Evolutionary conservation across 345 rosid species (phyloP), one percentile per base, ranked within the genome.

Genomic region (Capsella bursapastoris): DNA sequence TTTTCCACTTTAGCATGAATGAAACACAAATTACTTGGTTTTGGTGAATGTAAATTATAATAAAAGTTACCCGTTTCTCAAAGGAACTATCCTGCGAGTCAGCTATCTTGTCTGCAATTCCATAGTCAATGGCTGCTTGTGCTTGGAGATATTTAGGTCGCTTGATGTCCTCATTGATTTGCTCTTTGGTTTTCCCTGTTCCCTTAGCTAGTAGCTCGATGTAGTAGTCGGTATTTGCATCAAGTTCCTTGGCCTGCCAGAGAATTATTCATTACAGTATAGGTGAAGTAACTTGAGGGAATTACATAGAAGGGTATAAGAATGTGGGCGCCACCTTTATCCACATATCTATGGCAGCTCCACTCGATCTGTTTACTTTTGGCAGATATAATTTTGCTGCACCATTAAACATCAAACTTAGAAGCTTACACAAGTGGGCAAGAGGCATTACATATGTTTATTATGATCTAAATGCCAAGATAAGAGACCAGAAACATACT

Each of bases 371-470:
- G 71, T 69, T 76, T 56, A 89, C 86, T 81, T 82, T 83, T 31
- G 99, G 99, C 80, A 91, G 78, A 76, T 90, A 84, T 25, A 95
- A 59, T 69, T 86, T 90, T 40, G 90, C 99, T 89, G 93, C 84
- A 86, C n/a, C 12, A 71, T 34, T 7, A 43, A 67, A 40, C 38
- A 72, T 72, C 11, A 64, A 15, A 66, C 6, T 66, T 35, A 66
- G 25, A 45, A 59, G 44, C 44, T 43, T 61, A 50, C 47, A 73
- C 61, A 74, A 29, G 15, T 43, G 32, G 27, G 3, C 4, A 62
- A 62, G 35, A 55, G 27, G 40, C 28, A 57, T 8, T 7, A 2
- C 3, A 64, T 55, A 22, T n/a, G 40, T 2, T 14, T 34, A 34
- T 25, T 4, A 25, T 25, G 40, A 35, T 47, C 65, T n/a, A 38